These are phyloP conservation scores for Cenococcum geophilum DNA, from an alignment of 495 filamentous ascomycete genomes.

Conservation along the genomic window DNA sequence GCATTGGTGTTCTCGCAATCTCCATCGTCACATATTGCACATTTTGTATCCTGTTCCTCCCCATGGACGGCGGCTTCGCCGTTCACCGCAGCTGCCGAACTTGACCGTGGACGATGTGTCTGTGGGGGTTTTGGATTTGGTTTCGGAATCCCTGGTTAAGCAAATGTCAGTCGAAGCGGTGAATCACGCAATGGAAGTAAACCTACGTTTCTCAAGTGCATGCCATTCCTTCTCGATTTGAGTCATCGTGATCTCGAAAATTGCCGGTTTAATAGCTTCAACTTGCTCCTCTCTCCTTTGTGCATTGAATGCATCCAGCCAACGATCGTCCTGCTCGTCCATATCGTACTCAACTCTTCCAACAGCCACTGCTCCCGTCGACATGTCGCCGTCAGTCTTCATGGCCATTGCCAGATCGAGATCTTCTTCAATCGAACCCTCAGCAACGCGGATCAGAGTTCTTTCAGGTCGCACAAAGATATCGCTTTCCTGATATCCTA, in stretches of 20 bases:
- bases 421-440: conserved; percentile 77
- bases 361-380: conserved; percentile 44
- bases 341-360: conserved; percentile 97
- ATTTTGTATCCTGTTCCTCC: conserved; percentile 96
- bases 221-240: conserved; percentile 99
- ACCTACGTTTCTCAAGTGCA: conserved; percentile 74
- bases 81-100: conserved; percentile 86
- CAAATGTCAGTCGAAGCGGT: conserved; percentile 6
- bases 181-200: conserved; percentile 1
- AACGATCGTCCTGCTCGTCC: conserved; percentile 98
- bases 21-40: conserved; percentile 94
- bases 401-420: conserved; percentile 55
- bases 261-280: conserved; percentile 77
- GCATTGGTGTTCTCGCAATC: conserved; percentile 99
- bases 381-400: conserved; percentile 54
- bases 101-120: conserved; percentile 81
- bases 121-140: conserved; percentile 92
- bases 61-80: conserved; percentile 73
- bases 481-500: conserved; percentile 93
- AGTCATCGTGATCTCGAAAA: conserved; percentile 96
- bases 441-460: conserved; percentile 69
- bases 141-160: conserved; percentile 64
- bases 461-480: conserved; percentile 71
- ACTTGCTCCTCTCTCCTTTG: conserved; percentile 64
- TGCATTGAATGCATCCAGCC: conserved; percentile 78